Percentiles rank a stretch among this genome's conserved stretches.
phyloP scores from a whole-genome alignment of 148 eudicot species.

The Suaeda aralocaspica region DNA sequence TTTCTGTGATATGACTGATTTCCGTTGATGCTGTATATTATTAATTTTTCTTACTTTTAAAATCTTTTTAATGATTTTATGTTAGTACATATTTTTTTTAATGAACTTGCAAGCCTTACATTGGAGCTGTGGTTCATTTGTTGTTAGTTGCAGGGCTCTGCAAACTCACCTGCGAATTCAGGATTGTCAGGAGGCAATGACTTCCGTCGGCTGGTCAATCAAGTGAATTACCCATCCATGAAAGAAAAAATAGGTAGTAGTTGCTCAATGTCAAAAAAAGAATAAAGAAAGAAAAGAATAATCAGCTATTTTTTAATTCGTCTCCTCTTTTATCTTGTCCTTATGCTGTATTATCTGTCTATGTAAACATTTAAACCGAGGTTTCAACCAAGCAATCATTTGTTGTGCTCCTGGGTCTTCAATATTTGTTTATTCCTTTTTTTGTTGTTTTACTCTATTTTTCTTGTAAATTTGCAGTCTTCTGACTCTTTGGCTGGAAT shows the following conservation, averaged over 20 bases:
- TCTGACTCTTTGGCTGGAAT: conserved; percentile 15
- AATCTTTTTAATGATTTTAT: background rate
- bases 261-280: background rate
- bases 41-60: no score
- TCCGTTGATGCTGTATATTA: background rate
- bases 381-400: background rate
- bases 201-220: conserved; percentile 31
- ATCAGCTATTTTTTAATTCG: background rate
- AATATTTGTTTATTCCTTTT: background rate
- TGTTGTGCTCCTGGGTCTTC: background rate
- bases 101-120: conserved; percentile 11
- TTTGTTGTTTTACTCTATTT: no score
- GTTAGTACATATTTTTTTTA: no score
- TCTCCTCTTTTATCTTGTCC: background rate
- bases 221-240: conserved; percentile 23
- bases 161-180: conserved; percentile 50
- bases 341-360: background rate
- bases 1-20: conserved; percentile 3
- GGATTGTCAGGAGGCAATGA: conserved; percentile 55
- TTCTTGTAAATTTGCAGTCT: background rate
- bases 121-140: conserved; percentile 18
- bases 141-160: conserved; percentile 66
- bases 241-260: conserved; percentile 40
- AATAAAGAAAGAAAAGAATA: background rate
- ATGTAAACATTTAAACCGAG: background rate